Percentiles rank a stretch among this genome's conserved stretches.
These are phyloP conservation scores for Rhytidhysteron rufulum DNA, from an alignment of 2,329 filamentous ascomycete genomes.

Conservation along the genomic window DNA sequence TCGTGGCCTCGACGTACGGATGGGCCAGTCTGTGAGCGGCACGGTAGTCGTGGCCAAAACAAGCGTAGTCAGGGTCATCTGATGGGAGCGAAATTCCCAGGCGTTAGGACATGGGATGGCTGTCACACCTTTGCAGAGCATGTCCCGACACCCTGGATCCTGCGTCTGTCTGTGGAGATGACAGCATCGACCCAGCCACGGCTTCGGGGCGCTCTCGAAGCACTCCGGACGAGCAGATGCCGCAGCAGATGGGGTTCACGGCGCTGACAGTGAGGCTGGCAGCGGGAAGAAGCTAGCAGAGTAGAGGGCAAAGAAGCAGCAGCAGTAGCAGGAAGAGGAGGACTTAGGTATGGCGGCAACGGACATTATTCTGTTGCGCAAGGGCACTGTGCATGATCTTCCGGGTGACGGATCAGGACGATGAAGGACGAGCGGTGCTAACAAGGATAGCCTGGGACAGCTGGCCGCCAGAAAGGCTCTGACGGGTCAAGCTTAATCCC, in stretches of 20 bases:
- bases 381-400: constrained; percentile 27
- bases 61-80: constrained; percentile 21
- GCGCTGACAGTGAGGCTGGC: not conserved
- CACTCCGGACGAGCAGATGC: not conserved
- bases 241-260: not conserved
- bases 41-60: no score
- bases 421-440: constrained; percentile 18
- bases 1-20: not conserved
- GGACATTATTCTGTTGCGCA: constrained; percentile 15
- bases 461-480: constrained; percentile 15
- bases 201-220: constrained; percentile 13
- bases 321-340: not conserved
- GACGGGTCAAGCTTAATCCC: constrained; percentile 23
- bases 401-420: constrained; percentile 23
- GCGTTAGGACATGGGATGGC: constrained; percentile 10
- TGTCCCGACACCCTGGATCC: constrained; percentile 24
- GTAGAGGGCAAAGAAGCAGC: not conserved
- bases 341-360: constrained; percentile 10
- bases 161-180: constrained; percentile 19
- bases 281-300: not conserved
- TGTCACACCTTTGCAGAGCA: constrained; percentile 24
- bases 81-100: constrained; percentile 30
- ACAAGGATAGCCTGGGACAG: constrained; percentile 25
- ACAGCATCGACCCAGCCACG: constrained; percentile 15
- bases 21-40: not conserved